Conservation (phyloP, 305 asterid genomes). For the Solanum hybrid region DNA sequence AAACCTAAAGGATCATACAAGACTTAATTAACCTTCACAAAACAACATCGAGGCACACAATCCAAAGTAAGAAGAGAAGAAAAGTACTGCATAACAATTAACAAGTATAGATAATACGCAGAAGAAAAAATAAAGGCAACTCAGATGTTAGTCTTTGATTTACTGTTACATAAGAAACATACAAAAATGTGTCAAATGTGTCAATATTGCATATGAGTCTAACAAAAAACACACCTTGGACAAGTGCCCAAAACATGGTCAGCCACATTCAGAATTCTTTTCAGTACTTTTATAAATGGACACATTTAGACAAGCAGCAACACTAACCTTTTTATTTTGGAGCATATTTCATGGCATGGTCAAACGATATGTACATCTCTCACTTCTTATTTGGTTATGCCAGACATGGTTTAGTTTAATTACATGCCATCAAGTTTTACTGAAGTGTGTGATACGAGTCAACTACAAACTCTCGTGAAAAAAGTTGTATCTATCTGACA, state of each 20-base stretch:
- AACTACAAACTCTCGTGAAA: not conserved
- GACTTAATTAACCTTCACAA: not conserved
- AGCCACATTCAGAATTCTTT: not conserved
- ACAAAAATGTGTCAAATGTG: not conserved
- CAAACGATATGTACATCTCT: not conserved
- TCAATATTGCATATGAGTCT: not conserved
- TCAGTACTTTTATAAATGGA: not conserved
- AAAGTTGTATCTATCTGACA: not conserved
- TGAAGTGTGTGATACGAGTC: not conserved
- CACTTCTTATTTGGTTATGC: not conserved
- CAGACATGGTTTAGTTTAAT: not conserved
- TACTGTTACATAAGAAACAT: not conserved
- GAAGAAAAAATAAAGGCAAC: not conserved
- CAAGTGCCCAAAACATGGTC: not conserved
- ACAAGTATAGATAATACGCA: not conserved
- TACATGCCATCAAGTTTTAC: not conserved
- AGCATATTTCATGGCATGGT: not conserved
- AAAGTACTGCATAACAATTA: not conserved
- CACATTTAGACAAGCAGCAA: not conserved
- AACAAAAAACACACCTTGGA: not conserved
- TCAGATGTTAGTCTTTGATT: not conserved
- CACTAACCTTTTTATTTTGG: not conserved
- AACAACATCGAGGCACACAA: not conserved
- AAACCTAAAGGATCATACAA: constrained; percentile 46
- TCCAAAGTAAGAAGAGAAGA: not conserved